Percentiles rank a stretch among this genome's conserved stretches.
Conservation (phyloP, 2,329 filamentous ascomycete genomes). For the Alternaria metachromatica region DNA sequence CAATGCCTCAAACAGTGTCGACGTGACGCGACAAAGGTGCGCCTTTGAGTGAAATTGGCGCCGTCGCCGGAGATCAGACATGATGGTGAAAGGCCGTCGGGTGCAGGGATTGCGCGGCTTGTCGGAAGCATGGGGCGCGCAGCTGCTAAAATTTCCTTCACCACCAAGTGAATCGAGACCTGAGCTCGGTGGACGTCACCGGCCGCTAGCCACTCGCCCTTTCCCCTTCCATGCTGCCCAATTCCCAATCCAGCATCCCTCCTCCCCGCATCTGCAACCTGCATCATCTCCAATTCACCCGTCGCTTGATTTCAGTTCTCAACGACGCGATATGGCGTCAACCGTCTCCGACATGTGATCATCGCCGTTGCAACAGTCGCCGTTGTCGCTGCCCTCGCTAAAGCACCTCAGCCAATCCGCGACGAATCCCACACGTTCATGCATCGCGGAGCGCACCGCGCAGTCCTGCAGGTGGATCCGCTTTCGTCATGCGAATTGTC, state of each 20-base stretch:
- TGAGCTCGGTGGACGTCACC: constrained; percentile 18
- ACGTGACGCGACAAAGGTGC: background rate
- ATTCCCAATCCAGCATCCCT: background rate
- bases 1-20: background rate
- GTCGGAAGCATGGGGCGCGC: constrained; percentile 9
- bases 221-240: background rate
- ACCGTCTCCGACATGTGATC: constrained; percentile 2
- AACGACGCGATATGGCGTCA: constrained; percentile 21
- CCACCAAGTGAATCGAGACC: constrained; percentile 13
- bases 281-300: background rate
- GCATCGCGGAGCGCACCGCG: constrained; percentile 13
- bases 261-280: background rate
- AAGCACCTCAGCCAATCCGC: constrained; percentile 9
- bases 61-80: background rate
- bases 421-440: constrained; percentile 12
- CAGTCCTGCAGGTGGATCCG: constrained; percentile 1
- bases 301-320: background rate
- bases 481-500: background rate
- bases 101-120: constrained; percentile 15
- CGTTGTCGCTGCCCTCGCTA: constrained; percentile 18
- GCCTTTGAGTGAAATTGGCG: background rate
- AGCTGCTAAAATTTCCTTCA: constrained; percentile 14
- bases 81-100: constrained; percentile 3
- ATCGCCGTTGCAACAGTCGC: constrained; percentile 3
- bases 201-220: constrained; percentile 6